Evolutionary conservation across 2,329 filamentous ascomycete genomes (phyloP), one percentile per base, ranked within the genome.

Genomic region (Tolypocladium album): DNA sequence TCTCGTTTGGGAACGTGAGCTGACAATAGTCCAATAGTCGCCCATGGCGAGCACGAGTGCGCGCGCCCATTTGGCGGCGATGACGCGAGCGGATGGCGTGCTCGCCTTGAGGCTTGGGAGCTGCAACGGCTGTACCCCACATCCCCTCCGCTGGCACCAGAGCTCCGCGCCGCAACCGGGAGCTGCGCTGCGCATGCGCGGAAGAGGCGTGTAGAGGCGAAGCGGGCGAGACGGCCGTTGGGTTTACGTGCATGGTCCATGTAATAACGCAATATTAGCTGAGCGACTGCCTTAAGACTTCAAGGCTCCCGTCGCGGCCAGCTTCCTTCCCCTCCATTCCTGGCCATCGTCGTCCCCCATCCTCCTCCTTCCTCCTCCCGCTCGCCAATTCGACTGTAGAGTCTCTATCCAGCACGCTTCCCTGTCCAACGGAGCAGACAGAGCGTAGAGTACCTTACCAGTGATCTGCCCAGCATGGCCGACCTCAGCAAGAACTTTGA

Each of bases 401-500:
- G 17, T 36, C 20, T 58, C 15, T 9, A 20, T 36, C 34, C 8
- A 11, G 47, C 9, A 34, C 50, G 43, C 31, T 13, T n/a, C 8
- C 17, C 9, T 53, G 11, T 20, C 31, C 8, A n/a, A n/a, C 5
- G n/a, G 31, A 53, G 50, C 27, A 12, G 24, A n/a, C 17, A n/a
- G 50, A 53, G 17, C 31, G 27, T 53, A 53, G 50, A n/a, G 17
- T 12, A 31, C 27, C 27, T 31, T 31, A 31, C 3, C 27, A 11
- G 34, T 11, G 9, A 53, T n/a, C 27, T n/a, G 27, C 6, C 59
- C 63, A 71, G 47, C 60, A 74, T 74, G 73, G 69, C 74, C 55
- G 77, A 82, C 61, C 68, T 79, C 50, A 80, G 78, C 74, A 80
- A 79, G 67, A 83, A 87, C 74, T 94, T 94, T 68, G 90, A 93